phyloP scores from a whole-genome alignment of 2,329 filamentous ascomycete species.

The Didymella segeticola region DNA sequence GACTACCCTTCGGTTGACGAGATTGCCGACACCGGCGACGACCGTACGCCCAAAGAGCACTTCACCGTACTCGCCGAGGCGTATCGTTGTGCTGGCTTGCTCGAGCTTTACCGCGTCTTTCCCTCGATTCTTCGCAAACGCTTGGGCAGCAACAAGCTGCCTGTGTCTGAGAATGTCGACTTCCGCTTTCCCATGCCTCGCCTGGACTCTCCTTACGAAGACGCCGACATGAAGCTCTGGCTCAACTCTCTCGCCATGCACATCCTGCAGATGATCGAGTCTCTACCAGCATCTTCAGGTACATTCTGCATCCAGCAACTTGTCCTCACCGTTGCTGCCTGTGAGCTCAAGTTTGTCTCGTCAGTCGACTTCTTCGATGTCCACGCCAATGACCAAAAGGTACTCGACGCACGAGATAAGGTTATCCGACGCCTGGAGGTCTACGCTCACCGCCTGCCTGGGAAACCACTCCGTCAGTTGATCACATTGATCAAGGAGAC shows the following conservation, averaged over 20 bases:
- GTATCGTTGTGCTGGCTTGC: slow-evolving; percentile 60
- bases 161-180: slow-evolving; percentile 32
- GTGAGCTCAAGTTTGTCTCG: slow-evolving; percentile 57
- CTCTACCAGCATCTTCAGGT: slow-evolving; percentile 60
- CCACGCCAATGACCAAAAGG: slow-evolving; percentile 51
- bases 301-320: slow-evolving; percentile 62
- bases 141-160: slow-evolving; percentile 40
- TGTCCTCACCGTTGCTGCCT: slow-evolving; percentile 58
- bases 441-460: slow-evolving; percentile 56
- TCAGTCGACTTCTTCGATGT: slow-evolving; percentile 47
- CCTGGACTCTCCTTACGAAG: slow-evolving; percentile 43
- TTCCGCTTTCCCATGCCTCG: slow-evolving; percentile 43
- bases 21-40: slow-evolving; percentile 60
- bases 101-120: slow-evolving; percentile 63
- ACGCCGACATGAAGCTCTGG: slow-evolving; percentile 50
- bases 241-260: slow-evolving; percentile 60
- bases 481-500: slow-evolving; percentile 60
- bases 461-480: slow-evolving; percentile 59
- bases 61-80: slow-evolving; percentile 61
- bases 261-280: slow-evolving; percentile 57
- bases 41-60: slow-evolving; percentile 60
- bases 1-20: slow-evolving; percentile 56
- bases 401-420: slow-evolving; percentile 57
- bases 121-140: slow-evolving; percentile 58
- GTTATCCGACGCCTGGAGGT: slow-evolving; percentile 57